Evolutionary conservation across 768 basidiomycete species (phyloP).

Genomic region (Suillus paluster): DNA sequence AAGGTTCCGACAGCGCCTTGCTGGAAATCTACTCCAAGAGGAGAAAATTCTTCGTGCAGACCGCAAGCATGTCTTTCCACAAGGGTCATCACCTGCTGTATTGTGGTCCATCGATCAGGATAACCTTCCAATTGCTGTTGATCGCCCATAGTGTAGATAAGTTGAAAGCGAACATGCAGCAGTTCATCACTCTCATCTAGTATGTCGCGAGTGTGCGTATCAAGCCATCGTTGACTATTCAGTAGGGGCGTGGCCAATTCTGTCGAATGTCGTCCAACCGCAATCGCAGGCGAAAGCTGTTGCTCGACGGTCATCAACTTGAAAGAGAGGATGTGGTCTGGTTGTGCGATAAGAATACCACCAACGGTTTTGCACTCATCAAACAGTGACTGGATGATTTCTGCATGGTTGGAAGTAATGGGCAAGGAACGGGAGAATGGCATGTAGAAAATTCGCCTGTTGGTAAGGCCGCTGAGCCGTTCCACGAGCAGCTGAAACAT

Average conservation of each 20-base stretch:
- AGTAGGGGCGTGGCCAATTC: constrained; percentile 23
- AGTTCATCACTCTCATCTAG: constrained; percentile 39
- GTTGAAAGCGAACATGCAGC: constrained; percentile 48
- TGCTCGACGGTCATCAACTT: constrained; percentile 45
- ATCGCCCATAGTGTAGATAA: constrained; percentile 48
- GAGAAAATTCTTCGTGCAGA: constrained; percentile 5
- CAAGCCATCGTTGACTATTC: constrained; percentile 25
- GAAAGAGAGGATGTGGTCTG: constrained; percentile 55
- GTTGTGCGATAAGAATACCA: constrained; percentile 51
- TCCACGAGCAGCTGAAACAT: constrained; percentile 39
- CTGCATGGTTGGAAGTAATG: constrained; percentile 23
- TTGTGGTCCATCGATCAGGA: constrained; percentile 47
- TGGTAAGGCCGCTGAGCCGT: constrained; percentile 35
- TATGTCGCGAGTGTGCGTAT: constrained; percentile 30
- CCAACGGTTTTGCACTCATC: constrained; percentile 37
- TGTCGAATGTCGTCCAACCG: not conserved
- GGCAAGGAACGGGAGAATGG: constrained; percentile 36
- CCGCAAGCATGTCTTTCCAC: constrained; percentile 5
- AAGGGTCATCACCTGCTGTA: constrained; percentile 42
- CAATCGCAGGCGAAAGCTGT: constrained; percentile 10
- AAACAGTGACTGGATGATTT: constrained; percentile 13
- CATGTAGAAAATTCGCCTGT: constrained; percentile 37
- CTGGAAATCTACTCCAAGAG: constrained; percentile 13
- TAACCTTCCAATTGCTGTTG: constrained; percentile 42
- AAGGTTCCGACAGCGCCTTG: not conserved